phyloP scores from a whole-genome alignment of 352 stramenopile species.

The Globisporangium cylindrosporum region DNA sequence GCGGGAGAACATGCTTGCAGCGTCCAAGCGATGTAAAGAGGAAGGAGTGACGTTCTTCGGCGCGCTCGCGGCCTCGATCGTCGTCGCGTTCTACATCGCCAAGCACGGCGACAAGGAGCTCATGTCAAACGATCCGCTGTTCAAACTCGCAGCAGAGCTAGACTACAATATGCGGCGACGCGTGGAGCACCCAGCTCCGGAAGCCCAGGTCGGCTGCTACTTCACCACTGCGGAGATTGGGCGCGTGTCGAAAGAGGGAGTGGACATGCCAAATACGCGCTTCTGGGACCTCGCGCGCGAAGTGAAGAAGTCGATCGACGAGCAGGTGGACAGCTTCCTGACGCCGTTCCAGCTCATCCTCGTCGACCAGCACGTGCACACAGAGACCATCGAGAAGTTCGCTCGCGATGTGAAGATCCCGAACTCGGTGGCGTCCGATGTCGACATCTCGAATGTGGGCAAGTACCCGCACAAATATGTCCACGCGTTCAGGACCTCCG shows the following conservation, averaged over 20 bases:
- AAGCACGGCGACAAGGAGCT: constrained; percentile 1
- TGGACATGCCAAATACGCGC: background rate
- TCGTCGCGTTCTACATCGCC: constrained; percentile 30
- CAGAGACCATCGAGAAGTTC: background rate
- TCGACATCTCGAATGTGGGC: constrained; percentile 5
- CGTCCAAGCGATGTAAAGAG: constrained; percentile 33
- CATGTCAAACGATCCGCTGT: background rate
- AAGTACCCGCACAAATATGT: constrained; percentile 5
- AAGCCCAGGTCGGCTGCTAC: background rate
- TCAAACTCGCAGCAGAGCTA: background rate
- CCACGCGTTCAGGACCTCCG: background rate
- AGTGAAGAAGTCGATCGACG: background rate
- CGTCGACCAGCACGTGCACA: background rate
- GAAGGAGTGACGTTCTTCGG: constrained; percentile 37
- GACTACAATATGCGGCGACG: constrained; percentile 3
- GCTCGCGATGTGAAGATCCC: background rate
- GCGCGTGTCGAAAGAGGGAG: background rate
- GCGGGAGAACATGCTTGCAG: constrained; percentile 28
- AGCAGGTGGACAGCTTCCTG: background rate
- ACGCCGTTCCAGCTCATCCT: background rate
- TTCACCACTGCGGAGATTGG: too few species aligned
- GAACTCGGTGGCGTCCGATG: background rate
- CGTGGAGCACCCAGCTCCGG: background rate
- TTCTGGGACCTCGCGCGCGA: constrained; percentile 4
- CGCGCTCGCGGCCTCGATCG: constrained; percentile 28